Evolutionary conservation across 2,329 filamentous ascomycete genomes (phyloP), one percentile per base, ranked within the genome.

Genomic region (Zarea fungicola): DNA sequence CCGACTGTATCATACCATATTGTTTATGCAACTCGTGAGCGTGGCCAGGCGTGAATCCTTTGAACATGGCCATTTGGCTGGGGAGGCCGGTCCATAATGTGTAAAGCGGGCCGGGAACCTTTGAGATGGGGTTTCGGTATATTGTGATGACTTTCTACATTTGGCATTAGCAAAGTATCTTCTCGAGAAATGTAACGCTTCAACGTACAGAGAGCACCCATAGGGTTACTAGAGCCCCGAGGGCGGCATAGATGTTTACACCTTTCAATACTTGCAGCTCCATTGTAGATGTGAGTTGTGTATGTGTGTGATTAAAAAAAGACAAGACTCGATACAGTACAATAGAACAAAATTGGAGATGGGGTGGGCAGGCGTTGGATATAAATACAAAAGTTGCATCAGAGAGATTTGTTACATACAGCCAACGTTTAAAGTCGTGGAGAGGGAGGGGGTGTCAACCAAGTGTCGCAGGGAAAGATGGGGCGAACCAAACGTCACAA

Each of bases 101-200:
- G 29, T 62, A 56, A 58, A 58, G 61, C 9, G 58, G 59, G 2
- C 59, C 59, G 0, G 59, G 59, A 6, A 60, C 43, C 21, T 48
- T 54, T 23, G 55, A 53, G 23, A 49, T 34, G 21, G 45, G 45
- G 18, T 48, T 42, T 36, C 45, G 45, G 23, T 40, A 42, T 6
- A 35, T 21, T 25, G 28, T 35, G n/a, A 48, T 42, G 37, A 48
- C 22, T 48, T 48, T 48, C 45, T 48, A 28, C 9, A 41, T 14
- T 11, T 2, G 5, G 28, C 2, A 13, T 48, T 18, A 42, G 45
- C 13, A 6, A 11, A 14, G 14, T 35, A 13, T 22, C 23, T 10
- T 14, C 19, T 5, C 5, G 13, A 6, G 2, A 40, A 14, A 22
- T 8, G n/a, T 11, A 7, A 18, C n/a, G 19, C 13, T 1, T 13